Evolutionary conservation across 257 asterid genomes (phyloP), one percentile per base, ranked within the genome.

Genomic region (Nicotiana sylvestris): DNA sequence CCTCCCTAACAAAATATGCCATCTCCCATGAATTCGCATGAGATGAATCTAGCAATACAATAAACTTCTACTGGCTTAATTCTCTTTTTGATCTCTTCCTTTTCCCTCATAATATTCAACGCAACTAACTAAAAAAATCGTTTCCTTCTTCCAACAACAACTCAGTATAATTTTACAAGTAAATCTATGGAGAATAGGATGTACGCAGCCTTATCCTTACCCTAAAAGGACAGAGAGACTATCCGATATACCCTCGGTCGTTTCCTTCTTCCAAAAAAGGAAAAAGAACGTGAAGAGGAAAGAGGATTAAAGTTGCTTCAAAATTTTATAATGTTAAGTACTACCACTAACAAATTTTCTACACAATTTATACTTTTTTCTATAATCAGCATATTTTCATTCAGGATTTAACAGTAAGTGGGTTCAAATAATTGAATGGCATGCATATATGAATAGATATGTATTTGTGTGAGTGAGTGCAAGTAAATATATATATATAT

Each of bases 171-270:
- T 6, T 1, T 1, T 9, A 6, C 9, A 37, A 6, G 46, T 37
- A 1, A 0, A 1, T 37, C 0, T 37, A 1, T 0, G 46, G 9
- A 37, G 0, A 9, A 6, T 6, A 6, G 7, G 9, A 6, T 6
- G 0, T 6, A 37, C 2, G 9, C 9, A 37, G 2, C 0, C 46
- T 1, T 37, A 37, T 2, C 9, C 2, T 0, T 37, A 37, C 0
- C 2, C 46, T 37, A 2, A 9, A 37, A 37, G 39, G 9, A 0
- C 9, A 1, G 46, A 37, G 46, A 37, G 46, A 37, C 2, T 37
- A 1, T 37, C 8, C 9, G 9, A 37, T 37, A 37, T 7, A 37
- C 46, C 9, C 46, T 37, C 46, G 6, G 57, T 10, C 1, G 33
- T 69, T 39, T 69, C 10, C 2, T 9, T 4, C 32, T 18, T 37